Evolutionary conservation across 176 grass and related monocot genomes (phyloP), one percentile per base, ranked within the genome.

Genomic region (Triticum monococcum): DNA sequence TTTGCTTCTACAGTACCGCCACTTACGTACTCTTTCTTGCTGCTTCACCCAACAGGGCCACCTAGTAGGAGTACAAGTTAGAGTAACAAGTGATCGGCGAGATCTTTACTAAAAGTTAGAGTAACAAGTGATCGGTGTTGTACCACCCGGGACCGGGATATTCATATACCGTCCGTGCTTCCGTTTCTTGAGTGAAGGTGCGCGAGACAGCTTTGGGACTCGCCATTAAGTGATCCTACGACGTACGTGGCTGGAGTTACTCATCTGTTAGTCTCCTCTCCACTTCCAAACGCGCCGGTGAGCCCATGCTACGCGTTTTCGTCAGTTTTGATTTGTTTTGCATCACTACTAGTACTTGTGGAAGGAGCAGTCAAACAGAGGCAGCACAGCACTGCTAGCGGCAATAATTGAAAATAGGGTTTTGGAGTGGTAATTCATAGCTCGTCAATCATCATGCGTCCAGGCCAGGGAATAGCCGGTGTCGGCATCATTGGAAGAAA

Each of bases 401-500:
- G 18, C 72, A 56, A 85, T 68, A 30, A 85, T 57, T 68, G 31
- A 64, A 9, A 43, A 59, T 14, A 80, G 20, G 3, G 30, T 7
- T 41, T 9, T 12, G 10, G 41, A 12, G 41, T 43, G 3, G 65
- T 88, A 84, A 64, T 72, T 84, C 68, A 3, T 7, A 5, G 26
- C 33, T 78, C 77, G 30, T 84, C 75, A 75, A 48, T 75, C 72
- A 75, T 75, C 23, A 48, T 28, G 40, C 37, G 17, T 65, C 5
- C 57, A 14, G 40, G 33, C 68, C 68, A 41, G 68, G 52, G 67
- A 69, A 72, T 26, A 72, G 72, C 61, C 40, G 32, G 87, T 67
- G 82, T 85, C 82, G 82, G 82, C 56, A 40, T 72, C 81, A 32
- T 4, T 56, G 11, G 13, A 70, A 37, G 20, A 20, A 20, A 57